A percentile compares a stretch with the other conserved stretches of the same genome.
phyloP scores from a whole-genome alignment of 2,329 filamentous ascomycete genomes.

The Penicillium janthinellum region DNA sequence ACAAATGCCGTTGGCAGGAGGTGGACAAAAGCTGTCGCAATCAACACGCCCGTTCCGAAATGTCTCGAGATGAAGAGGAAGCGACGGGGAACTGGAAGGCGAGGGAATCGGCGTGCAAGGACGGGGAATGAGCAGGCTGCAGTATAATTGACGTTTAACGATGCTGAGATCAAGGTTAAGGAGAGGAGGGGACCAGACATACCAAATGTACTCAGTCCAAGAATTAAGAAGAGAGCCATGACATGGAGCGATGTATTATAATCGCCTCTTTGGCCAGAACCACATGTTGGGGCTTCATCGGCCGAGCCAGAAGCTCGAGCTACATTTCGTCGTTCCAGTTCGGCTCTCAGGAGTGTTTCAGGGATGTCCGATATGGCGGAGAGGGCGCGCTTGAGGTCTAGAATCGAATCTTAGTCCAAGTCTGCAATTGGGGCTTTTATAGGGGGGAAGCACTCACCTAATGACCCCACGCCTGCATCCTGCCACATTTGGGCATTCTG shows the following conservation, averaged over 20 bases:
- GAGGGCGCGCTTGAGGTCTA: conserved; percentile 26
- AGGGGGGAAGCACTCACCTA: conserved; percentile 12
- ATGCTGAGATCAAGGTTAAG: neutral
- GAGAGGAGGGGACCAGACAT: conserved; percentile 12
- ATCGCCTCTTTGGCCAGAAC: conserved; percentile 36
- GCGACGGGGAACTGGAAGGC: conserved; percentile 60
- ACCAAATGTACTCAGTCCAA: conserved; percentile 54
- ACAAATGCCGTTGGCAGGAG: conserved; percentile 65
- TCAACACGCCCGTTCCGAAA: conserved; percentile 60
- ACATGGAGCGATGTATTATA: conserved; percentile 71
- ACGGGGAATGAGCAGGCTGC: conserved; percentile 64
- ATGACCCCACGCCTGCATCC: conserved; percentile 13
- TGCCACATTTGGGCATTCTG: conserved; percentile 22
- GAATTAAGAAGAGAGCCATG: conserved; percentile 67
- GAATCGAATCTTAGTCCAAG: neutral
- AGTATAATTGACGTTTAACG: conserved; percentile 9
- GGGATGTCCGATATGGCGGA: conserved; percentile 35
- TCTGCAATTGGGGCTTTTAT: neutral
- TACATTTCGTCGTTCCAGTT: conserved; percentile 33
- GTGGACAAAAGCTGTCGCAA: conserved; percentile 61
- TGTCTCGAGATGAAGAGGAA: conserved; percentile 63
- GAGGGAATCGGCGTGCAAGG: conserved; percentile 60
- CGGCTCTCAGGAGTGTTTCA: conserved; percentile 36
- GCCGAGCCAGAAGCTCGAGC: conserved; percentile 16
- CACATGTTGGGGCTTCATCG: conserved; percentile 35